Percentiles rank a stretch among this genome's conserved stretches.
Conservation (phyloP, 768 basidiomycete genomes). For the Russula sp. region DNA sequence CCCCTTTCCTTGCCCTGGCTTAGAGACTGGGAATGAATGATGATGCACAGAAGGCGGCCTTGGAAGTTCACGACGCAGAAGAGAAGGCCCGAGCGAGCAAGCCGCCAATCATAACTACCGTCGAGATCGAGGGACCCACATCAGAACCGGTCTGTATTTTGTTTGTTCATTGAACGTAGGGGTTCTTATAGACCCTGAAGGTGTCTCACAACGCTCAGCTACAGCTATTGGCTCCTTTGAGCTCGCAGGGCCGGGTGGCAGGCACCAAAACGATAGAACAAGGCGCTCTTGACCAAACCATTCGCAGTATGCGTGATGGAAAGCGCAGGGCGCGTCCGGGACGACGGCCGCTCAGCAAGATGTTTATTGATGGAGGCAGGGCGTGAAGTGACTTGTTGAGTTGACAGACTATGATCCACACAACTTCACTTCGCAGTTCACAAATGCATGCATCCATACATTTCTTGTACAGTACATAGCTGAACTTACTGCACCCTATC, state of each 20-base stretch:
- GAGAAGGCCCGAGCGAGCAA: conserved; percentile 10
- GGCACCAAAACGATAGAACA: conserved; percentile 56
- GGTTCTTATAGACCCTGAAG: conserved; percentile 41
- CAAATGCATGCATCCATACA: neutral
- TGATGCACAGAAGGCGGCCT: conserved; percentile 54
- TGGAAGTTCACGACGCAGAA: conserved; percentile 56
- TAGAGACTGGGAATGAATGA: neutral
- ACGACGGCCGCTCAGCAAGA: conserved; percentile 63
- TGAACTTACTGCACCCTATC: neutral
- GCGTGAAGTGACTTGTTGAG: conserved; percentile 27
- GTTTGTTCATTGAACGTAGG: neutral
- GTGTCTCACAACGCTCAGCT: conserved; percentile 25
- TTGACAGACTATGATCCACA: neutral
- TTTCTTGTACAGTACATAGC: conserved; percentile 1
- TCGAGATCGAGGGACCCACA: conserved; percentile 11
- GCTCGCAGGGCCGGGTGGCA: conserved; percentile 39
- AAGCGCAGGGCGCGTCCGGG: conserved; percentile 44
- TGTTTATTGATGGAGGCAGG: conserved; percentile 63
- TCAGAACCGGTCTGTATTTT: conserved; percentile 15
- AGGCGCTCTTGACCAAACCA: conserved; percentile 79
- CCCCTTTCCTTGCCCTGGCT: neutral
- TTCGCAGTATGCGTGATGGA: conserved; percentile 72
- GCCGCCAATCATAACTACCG: conserved; percentile 16
- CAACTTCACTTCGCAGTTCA: neutral
- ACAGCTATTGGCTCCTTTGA: conserved; percentile 29